Evolutionary conservation across 1,284 basidiomycete species (phyloP).

Genomic region (Hemileia vastatrix): DNA sequence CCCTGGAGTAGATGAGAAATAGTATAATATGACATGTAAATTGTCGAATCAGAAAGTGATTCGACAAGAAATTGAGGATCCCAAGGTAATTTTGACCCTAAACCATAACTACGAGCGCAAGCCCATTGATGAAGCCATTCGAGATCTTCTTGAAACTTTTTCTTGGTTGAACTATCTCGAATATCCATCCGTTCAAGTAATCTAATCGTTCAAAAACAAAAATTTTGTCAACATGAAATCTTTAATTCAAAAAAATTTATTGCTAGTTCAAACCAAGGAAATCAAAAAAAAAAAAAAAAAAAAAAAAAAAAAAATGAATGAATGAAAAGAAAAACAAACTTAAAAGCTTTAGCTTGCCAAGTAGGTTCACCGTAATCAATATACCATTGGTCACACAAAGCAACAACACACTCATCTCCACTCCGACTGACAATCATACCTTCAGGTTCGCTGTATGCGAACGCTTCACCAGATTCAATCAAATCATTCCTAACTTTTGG

Average conservation of each 20-base stretch:
- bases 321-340: conserved; percentile 49
- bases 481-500: conserved; percentile 73
- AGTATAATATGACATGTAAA: conserved; percentile 99
- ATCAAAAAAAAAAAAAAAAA: neutral
- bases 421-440: conserved; percentile 79
- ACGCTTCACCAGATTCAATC: conserved; percentile 67
- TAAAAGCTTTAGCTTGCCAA: conserved; percentile 79
- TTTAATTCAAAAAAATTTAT: conserved; percentile 16
- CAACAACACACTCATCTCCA: conserved; percentile 92
- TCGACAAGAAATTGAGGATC: conserved; percentile 94
- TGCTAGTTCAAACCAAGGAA: neutral
- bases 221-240: neutral
- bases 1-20: conserved; percentile 74
- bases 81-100: conserved; percentile 95
- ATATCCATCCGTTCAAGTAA: conserved; percentile 78
- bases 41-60: conserved; percentile 91
- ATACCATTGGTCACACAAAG: conserved; percentile 99
- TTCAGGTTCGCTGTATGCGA: conserved; percentile 93
- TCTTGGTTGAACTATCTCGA: conserved; percentile 76
- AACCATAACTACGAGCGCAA: conserved; percentile 89
- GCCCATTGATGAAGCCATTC: conserved; percentile 99
- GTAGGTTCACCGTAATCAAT: conserved; percentile 85
- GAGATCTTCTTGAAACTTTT: conserved; percentile 83
- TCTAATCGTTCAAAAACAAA: conserved; percentile 47
- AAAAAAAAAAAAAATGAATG: too few species aligned